These are phyloP conservation scores for Hypsizygus marmoreus DNA, from an alignment of 768 basidiomycete species.

Conservation along the genomic window DNA sequence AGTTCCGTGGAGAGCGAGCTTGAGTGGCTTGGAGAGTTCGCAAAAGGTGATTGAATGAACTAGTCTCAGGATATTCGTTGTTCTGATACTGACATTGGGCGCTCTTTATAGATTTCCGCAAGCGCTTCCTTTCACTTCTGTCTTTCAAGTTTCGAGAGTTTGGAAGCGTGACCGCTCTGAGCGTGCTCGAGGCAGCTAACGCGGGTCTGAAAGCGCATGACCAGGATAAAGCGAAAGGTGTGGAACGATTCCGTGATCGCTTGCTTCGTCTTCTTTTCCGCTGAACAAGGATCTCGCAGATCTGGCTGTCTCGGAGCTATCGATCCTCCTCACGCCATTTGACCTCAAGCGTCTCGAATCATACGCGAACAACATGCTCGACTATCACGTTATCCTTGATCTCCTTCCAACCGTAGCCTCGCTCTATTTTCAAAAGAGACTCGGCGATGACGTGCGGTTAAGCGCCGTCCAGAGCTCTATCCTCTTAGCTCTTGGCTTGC, in stretches of 20 bases:
- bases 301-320: conserved; percentile 43
- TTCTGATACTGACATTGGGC: not conserved
- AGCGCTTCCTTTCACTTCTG: conserved; percentile 84
- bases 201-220: conserved; percentile 53
- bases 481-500: conserved; percentile 84
- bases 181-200: conserved; percentile 85
- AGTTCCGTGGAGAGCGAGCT: conserved; percentile 62
- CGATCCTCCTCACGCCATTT: conserved; percentile 79
- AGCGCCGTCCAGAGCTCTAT: conserved; percentile 93
- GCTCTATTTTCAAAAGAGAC: conserved; percentile 82
- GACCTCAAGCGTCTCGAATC: conserved; percentile 95
- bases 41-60: no score
- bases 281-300: conserved; percentile 21
- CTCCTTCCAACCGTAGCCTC: conserved; percentile 78
- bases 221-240: conserved; percentile 39
- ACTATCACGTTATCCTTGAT: conserved; percentile 95
- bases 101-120: conserved; percentile 75
- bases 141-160: conserved; percentile 97
- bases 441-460: conserved; percentile 65
- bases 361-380: conserved; percentile 93
- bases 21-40: conserved; percentile 88
- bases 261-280: not conserved
- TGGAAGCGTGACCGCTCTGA: conserved; percentile 82
- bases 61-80: conserved; percentile 13
- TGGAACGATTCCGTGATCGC: conserved; percentile 6